These are phyloP conservation scores for Pholiota conissans DNA, from an alignment of 768 basidiomycete genomes.

Conservation along the genomic window DNA sequence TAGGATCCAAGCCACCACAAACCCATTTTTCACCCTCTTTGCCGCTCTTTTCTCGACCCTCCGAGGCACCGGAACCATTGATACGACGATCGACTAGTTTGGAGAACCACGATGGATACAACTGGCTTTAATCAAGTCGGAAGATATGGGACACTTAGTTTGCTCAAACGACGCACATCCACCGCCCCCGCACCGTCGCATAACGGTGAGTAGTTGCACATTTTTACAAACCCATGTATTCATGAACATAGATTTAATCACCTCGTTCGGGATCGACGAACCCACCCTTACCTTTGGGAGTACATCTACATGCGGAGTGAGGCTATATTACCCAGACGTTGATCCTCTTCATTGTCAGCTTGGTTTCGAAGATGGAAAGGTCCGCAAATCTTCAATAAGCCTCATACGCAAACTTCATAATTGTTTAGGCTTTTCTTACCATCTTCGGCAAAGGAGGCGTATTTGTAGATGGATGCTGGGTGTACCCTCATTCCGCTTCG, in stretches of 20 bases:
- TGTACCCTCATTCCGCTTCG: constrained; percentile 42
- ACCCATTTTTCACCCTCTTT: background rate
- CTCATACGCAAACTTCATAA: background rate
- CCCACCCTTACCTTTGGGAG: constrained; percentile 69
- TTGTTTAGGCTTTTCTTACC: constrained; percentile 60
- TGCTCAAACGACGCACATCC: constrained; percentile 49
- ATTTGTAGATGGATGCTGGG: constrained; percentile 60
- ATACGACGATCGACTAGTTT: background rate
- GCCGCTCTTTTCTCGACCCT: background rate
- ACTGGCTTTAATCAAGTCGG: constrained; percentile 54
- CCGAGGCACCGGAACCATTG: background rate
- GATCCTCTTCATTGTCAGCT: constrained; percentile 67
- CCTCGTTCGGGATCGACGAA: constrained; percentile 73
- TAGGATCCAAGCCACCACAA: background rate
- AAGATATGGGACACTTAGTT: constrained; percentile 61
- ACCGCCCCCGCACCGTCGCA: background rate
- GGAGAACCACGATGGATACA: constrained; percentile 35
- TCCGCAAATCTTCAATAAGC: constrained; percentile 19
- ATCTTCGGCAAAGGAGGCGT: constrained; percentile 61
- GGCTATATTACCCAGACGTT: constrained; percentile 68
- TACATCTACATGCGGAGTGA: constrained; percentile 60
- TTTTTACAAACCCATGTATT: constrained; percentile 27
- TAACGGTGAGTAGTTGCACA: background rate
- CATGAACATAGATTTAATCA: constrained; percentile 37
- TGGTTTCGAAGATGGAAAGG: constrained; percentile 66